Evolutionary conservation across 495 filamentous ascomycete genomes (phyloP).

Genomic region (Darksidea phi): DNA sequence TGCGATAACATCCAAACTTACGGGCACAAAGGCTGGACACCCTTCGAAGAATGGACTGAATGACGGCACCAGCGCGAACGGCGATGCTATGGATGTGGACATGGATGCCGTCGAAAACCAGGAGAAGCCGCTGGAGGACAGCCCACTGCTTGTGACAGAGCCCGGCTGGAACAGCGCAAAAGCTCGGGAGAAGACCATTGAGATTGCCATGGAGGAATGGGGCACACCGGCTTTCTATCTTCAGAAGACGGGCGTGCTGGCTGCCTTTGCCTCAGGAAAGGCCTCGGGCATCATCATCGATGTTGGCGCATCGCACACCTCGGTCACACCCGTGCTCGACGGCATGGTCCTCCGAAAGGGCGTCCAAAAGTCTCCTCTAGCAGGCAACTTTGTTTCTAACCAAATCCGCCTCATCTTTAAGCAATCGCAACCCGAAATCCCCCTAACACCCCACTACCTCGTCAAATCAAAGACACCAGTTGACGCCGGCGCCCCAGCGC

Average conservation of each 20-base stretch:
- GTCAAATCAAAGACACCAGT: conserved; percentile 82
- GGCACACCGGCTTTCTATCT: conserved; percentile 91
- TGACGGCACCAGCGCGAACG: conserved; percentile 48
- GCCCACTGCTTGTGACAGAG: conserved; percentile 90
- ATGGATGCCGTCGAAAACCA: conserved; percentile 66
- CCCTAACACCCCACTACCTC: conserved; percentile 81
- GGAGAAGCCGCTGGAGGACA: conserved; percentile 81
- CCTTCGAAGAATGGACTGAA: conserved; percentile 74
- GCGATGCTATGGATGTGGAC: conserved; percentile 53
- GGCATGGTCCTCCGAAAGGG: conserved; percentile 88
- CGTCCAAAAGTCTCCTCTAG: conserved; percentile 76
- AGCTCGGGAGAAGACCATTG: conserved; percentile 84
- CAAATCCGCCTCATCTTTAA: conserved; percentile 82
- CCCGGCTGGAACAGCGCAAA: conserved; percentile 87
- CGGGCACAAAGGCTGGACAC: conserved; percentile 60
- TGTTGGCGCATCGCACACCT: conserved; percentile 85
- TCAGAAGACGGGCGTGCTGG: conserved; percentile 64
- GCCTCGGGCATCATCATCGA: conserved; percentile 89
- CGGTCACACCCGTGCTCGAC: conserved; percentile 88
- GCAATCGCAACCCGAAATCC: conserved; percentile 70
- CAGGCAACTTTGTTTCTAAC: conserved; percentile 82
- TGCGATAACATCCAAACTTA: conserved; percentile 74
- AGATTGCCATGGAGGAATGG: conserved; percentile 95
- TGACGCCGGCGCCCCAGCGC: conserved; percentile 78
- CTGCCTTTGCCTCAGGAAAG: conserved; percentile 87